Base-by-base conservation (phyloP, 148 eudicot species). In the Rhododendron vialii region DNA sequence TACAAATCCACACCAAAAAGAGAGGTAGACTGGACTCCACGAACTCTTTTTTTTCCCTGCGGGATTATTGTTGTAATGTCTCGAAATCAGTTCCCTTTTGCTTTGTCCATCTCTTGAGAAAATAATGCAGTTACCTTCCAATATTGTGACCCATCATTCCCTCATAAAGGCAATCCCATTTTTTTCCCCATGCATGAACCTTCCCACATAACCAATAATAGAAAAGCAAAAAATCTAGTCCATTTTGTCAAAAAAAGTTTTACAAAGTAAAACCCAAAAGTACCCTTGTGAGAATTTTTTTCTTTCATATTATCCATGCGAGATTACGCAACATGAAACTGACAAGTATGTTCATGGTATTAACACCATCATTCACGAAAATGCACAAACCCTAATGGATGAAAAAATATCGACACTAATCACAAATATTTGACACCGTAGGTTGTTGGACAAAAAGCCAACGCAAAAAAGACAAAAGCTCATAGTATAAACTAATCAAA, bases 1-100 rank as follows among this genome's bases (percentile, higher is more conserved):
- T 73, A 28, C 78, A 83, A 67, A 83, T 67, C 78, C 2, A 50
- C 78, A 67, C 78, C 61, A 83, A 48, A 65, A 83, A 14, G 77
- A 83, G 78, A 69, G 78, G 43, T 69, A 69, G 59, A 83, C 85
- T 28, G 48, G 59, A 83, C 85, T 28, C 85, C 61, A 69, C 85
- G 30, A 67, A 59, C 78, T 18, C 30, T 82, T 0, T 65, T 35
- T 7, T 12, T 33, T 28, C 2, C 30, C 18, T 3, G 36, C 18
- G 13, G 74, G 35, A 15, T 33, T 28, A 3, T 59, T 10, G 74
- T 82, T 67, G 74, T 61, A n/a, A 63, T 43, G 67, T 82, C 75
- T 61, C 53, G 13, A 82, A 63, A 17, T 30, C 55, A 82, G 53
- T 12, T 61, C 26, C 84, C 18, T 38, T 38, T 43, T 57, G 2